Conservation (phyloP, 805 yeast species). For the Yarrowia sp. region DNA sequence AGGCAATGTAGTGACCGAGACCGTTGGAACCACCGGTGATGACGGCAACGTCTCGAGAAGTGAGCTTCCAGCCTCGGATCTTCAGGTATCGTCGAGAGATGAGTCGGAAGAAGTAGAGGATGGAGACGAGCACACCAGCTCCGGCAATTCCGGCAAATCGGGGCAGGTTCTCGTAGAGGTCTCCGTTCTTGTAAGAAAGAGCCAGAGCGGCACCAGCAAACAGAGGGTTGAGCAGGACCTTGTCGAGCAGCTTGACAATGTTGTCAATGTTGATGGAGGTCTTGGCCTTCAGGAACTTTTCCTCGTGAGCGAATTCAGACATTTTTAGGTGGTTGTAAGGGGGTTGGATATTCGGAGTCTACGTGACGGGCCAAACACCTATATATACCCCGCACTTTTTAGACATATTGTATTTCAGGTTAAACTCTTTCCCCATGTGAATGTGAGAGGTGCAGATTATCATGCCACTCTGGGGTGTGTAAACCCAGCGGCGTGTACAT, state of each 20-base stretch:
- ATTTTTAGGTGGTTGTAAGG: not conserved
- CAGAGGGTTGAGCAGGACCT: slow-evolving; percentile 20
- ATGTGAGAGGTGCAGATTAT: slow-evolving; percentile 22
- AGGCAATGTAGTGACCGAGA: slow-evolving; percentile 65
- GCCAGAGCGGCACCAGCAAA: slow-evolving; percentile 9
- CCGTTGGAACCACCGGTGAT: slow-evolving; percentile 87
- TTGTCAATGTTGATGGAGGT: slow-evolving; percentile 6
- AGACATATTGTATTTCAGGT: not conserved
- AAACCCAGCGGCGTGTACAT: slow-evolving; percentile 14
- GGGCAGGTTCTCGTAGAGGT: slow-evolving; percentile 23
- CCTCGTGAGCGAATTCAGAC: slow-evolving; percentile 24
- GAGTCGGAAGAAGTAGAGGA: slow-evolving; percentile 24
- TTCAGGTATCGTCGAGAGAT: slow-evolving; percentile 24
- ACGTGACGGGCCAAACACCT: not conserved
- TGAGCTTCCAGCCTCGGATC: slow-evolving; percentile 26
- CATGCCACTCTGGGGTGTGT: slow-evolving; percentile 19
- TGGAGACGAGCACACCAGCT: slow-evolving; percentile 1
- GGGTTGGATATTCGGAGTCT: not conserved
- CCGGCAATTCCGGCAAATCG: slow-evolving; percentile 23
- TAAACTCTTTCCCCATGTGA: slow-evolving; percentile 23
- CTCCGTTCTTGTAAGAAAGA: slow-evolving; percentile 23
- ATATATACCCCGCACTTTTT: slow-evolving; percentile 14
- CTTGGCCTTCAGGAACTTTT: slow-evolving; percentile 11
- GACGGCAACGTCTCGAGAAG: slow-evolving; percentile 54
- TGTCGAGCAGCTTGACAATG: slow-evolving; percentile 21